Evolutionary conservation across 768 basidiomycete genomes (phyloP), one percentile per base, ranked within the genome.

Genomic region (Boletus rubropictus): DNA sequence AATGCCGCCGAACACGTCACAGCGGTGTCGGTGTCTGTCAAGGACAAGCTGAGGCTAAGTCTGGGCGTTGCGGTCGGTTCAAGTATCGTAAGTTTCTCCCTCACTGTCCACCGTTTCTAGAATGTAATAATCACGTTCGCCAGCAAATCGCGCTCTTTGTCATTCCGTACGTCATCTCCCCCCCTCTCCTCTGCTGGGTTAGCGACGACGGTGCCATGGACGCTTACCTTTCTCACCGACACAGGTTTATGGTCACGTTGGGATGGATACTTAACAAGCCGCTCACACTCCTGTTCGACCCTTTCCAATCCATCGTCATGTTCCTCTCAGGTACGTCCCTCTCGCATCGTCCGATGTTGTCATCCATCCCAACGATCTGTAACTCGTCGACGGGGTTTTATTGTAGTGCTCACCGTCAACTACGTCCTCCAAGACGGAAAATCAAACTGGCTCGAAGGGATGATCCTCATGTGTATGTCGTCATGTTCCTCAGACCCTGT

Each of bases 1-100:
- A 92, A 91, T 60, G 86, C 89, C 6, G 90, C 88, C 46, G 93
- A 96, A 60, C 92, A 94, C 60, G 84, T 84, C 32, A 96, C 91
- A 3, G 92, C 93, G 12, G 89, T 96, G 22, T 85, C 86, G 1
- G 92, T 93, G 7, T 89, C 92, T 0, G 85, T 90, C 49, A 94
- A 94, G 67, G 81, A 85, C 65, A 91, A 94, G 64, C 70, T 96
- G 18, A 88, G 88, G 37, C 76, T 96, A 6, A 89, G 87, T 59
- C 72, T 96, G 46, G 84, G 86, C 21, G 89, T 95, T 18, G 89
- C 93, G n/a, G 87, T 91, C 15, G 88, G 91, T 38, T 86, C 85
- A 2, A 84, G 84, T 53, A 84, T 89, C 29, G 86, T 88, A 59
- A 61, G 83, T 73, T 29, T 25, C 24, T 7, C 24, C 24, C 24